Conservation (phyloP, 2,329 filamentous ascomycete genomes). For the Pseudogymnoascus sp. region DNA sequence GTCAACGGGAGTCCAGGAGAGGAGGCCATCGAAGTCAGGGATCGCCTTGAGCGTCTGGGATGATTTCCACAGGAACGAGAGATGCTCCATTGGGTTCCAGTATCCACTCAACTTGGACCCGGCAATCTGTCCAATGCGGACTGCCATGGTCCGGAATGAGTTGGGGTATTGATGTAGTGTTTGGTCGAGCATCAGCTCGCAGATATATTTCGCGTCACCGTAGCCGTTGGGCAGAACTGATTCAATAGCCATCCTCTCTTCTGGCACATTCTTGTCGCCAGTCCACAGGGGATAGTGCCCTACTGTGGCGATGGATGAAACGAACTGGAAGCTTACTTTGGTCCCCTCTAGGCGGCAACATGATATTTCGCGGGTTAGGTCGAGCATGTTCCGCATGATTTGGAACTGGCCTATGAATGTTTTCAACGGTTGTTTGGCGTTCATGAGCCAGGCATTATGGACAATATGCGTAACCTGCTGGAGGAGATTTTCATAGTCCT, state of each 20-base stretch:
- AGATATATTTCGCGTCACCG: constrained; percentile 44
- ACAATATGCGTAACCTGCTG: no score
- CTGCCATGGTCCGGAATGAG: constrained; percentile 37
- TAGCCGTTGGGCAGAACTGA: constrained; percentile 41
- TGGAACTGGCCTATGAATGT: no score
- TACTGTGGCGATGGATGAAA: constrained; percentile 37
- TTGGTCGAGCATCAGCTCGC: constrained; percentile 42
- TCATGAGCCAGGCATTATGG: no score
- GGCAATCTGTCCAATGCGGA: constrained; percentile 46
- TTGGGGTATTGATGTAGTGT: constrained; percentile 38
- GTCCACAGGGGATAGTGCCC: no score
- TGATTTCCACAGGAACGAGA: constrained; percentile 43
- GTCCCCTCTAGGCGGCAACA: no score
- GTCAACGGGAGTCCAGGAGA: no score
- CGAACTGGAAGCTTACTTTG: no score
- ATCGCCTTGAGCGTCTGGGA: constrained; percentile 38
- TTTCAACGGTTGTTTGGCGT: no score
- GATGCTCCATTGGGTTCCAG: constrained; percentile 48
- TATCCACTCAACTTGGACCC: constrained; percentile 42
- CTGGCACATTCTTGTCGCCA: no score
- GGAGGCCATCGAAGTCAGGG: no score
- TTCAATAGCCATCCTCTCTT: constrained; percentile 34
- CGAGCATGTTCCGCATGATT: constrained; percentile 33
- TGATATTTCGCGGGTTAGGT: no score
- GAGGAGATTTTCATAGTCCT: no score